Conservation (phyloP, 2,329 filamentous ascomycete species). For the Cladosporium sp. region DNA sequence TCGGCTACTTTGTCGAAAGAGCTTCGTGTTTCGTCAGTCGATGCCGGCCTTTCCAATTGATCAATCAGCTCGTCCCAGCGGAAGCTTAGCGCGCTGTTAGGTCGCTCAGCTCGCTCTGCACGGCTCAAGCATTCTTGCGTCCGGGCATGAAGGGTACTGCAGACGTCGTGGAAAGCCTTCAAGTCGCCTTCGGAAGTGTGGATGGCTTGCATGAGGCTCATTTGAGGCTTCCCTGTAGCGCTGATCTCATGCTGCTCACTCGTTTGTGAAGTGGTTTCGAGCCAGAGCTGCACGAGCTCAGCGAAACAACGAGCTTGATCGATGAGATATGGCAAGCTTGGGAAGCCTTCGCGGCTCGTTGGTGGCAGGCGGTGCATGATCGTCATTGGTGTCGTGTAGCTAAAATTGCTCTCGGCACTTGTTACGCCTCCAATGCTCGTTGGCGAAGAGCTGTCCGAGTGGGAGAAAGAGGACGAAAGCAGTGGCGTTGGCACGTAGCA, state of each 20-base stretch:
- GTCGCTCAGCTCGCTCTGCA: slow-evolving; percentile 50
- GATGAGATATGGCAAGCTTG: slow-evolving; percentile 86
- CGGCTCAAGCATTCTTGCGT: slow-evolving; percentile 49
- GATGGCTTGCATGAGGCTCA: slow-evolving; percentile 33
- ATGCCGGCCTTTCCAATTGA: slow-evolving; percentile 32
- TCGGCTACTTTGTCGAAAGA: slow-evolving; percentile 24
- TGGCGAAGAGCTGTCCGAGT: slow-evolving; percentile 20
- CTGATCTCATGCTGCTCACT: slow-evolving; percentile 26
- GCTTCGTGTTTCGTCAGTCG: slow-evolving; percentile 16
- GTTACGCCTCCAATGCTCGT: slow-evolving; percentile 25
- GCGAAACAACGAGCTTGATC: slow-evolving; percentile 85
- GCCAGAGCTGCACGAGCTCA: slow-evolving; percentile 75
- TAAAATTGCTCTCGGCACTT: slow-evolving; percentile 30
- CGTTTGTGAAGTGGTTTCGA: slow-evolving; percentile 46
- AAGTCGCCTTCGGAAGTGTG: slow-evolving; percentile 41
- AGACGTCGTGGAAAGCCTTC: slow-evolving; percentile 47
- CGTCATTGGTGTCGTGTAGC: slow-evolving; percentile 84
- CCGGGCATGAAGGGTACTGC: slow-evolving; percentile 42
- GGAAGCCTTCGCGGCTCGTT: slow-evolving; percentile 84
- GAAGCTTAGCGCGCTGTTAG: slow-evolving; percentile 44
- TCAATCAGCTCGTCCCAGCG: slow-evolving; percentile 53
- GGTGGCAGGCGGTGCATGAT: slow-evolving; percentile 79
- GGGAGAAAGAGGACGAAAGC: slow-evolving; percentile 53
- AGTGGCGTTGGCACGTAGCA: slow-evolving; percentile 73
- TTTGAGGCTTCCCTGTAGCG: slow-evolving; percentile 27